Percentiles rank a stretch among this genome's conserved stretches.
phyloP scores from a whole-genome alignment of 345 rosid genomes.

The Mercurialis annua region DNA sequence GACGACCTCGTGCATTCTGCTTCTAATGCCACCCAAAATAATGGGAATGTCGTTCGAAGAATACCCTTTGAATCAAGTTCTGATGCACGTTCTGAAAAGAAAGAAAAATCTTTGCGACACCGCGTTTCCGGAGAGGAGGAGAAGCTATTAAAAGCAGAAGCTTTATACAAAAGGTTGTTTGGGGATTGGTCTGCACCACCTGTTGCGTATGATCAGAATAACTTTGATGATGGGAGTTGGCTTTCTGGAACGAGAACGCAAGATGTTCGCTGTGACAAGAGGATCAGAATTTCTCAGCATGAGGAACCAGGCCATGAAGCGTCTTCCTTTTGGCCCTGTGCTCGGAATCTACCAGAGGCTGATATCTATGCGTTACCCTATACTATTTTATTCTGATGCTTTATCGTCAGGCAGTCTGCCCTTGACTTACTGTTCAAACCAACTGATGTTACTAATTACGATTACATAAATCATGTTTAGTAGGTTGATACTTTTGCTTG shows the following conservation, averaged over 20 bases:
- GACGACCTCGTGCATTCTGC: slow-evolving; percentile 19
- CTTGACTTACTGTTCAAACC: too few species aligned
- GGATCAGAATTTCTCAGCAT: neutral
- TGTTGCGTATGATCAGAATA: slow-evolving; percentile 1
- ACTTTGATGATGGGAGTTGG: slow-evolving; percentile 49
- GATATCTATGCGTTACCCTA: slow-evolving; percentile 62
- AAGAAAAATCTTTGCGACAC: neutral
- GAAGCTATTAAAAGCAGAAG: slow-evolving; percentile 12
- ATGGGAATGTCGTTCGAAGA: slow-evolving; percentile 45
- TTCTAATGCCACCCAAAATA: slow-evolving; percentile 16
- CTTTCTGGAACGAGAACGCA: slow-evolving; percentile 30
- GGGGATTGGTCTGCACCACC: slow-evolving; percentile 48
- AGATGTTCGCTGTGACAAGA: neutral
- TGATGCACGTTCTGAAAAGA: neutral
- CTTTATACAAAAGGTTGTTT: slow-evolving; percentile 31
- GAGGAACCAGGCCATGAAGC: slow-evolving; percentile 3
- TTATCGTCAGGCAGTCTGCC: too few species aligned
- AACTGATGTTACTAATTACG: too few species aligned
- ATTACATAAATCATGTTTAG: too few species aligned
- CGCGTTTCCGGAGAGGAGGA: neutral
- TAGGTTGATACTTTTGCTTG: too few species aligned
- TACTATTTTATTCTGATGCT: slow-evolving; percentile 53
- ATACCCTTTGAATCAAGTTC: slow-evolving; percentile 1
- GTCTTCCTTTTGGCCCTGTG: slow-evolving; percentile 34
- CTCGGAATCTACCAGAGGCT: slow-evolving; percentile 34